Percentiles rank a stretch among this genome's conserved stretches.
Evolutionary conservation across 2,329 filamentous ascomycete species (phyloP).

Genomic region (Colletotrichum sp.): DNA sequence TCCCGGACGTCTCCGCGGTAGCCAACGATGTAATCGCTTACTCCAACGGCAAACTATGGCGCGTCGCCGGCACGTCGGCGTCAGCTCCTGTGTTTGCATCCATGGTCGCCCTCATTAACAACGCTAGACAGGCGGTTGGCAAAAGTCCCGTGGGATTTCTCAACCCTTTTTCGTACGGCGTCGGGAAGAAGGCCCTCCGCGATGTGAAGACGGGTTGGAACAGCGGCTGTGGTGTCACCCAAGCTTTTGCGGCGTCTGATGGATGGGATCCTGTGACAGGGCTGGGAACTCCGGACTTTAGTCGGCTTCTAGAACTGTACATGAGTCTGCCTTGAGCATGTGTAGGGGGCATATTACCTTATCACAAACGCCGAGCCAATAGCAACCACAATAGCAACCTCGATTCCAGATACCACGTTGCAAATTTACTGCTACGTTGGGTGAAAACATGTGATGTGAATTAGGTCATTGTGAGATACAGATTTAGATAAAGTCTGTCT

Average conservation of each 20-base stretch:
- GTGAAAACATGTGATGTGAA: neutral
- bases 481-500: neutral
- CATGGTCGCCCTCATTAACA: conserved; percentile 33
- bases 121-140: conserved; percentile 35
- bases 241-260: conserved; percentile 25
- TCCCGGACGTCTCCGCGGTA: conserved; percentile 46
- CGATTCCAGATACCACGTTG: neutral
- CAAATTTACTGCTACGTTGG: neutral
- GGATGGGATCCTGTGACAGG: conserved; percentile 33
- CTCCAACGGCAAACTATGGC: neutral
- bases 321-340: neutral
- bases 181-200: conserved; percentile 20
- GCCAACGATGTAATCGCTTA: conserved; percentile 51
- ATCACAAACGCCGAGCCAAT: neutral
- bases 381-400: neutral
- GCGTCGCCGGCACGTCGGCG: neutral
- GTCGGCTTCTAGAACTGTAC: neutral
- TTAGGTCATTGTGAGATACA: neutral
- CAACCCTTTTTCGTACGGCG: conserved; percentile 36
- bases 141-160: conserved; percentile 42
- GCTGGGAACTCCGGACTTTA: conserved; percentile 23
- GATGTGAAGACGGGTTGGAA: conserved; percentile 30
- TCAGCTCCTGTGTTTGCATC: conserved; percentile 23
- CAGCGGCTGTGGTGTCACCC: conserved; percentile 29
- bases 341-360: neutral